Conservation (phyloP, 2,329 filamentous ascomycete species). For the Cladosporium sp. region DNA sequence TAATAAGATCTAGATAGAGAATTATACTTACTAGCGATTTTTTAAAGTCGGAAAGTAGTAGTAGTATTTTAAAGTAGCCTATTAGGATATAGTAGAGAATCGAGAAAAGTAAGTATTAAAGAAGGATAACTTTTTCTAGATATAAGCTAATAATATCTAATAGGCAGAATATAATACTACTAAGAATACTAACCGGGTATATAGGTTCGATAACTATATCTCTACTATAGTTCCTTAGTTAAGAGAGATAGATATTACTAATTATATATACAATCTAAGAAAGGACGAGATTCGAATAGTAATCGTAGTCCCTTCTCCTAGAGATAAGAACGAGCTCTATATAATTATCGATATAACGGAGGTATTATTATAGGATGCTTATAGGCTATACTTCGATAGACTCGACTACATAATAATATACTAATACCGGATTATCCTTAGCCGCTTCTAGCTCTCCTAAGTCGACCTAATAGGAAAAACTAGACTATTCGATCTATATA, state of each 20-base stretch:
- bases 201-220: constrained; percentile 10
- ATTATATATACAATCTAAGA: neutral
- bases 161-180: neutral
- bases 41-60: neutral
- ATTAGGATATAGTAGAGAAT: neutral
- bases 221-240: constrained; percentile 13
- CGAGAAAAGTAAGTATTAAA: too few relatives aligned
- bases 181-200: neutral
- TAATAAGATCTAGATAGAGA: constrained; percentile 2
- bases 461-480: constrained; percentile 10
- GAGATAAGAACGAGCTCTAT: neutral
- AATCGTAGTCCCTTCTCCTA: neutral
- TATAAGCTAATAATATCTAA: neutral
- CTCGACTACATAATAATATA: constrained; percentile 13
- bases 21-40: constrained; percentile 1
- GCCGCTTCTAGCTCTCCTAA: constrained; percentile 8
- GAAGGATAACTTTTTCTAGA: neutral
- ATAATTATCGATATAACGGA: constrained; percentile 3
- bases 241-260: constrained; percentile 8
- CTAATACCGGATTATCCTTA: constrained; percentile 11
- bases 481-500: constrained; percentile 9
- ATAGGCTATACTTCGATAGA: constrained; percentile 14
- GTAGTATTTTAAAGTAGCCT: constrained; percentile 6
- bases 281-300: constrained; percentile 14
- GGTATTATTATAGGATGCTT: neutral